These are phyloP conservation scores for Elsinoe perseae DNA, from an alignment of 2,329 filamentous ascomycete genomes.

Conservation along the genomic window DNA sequence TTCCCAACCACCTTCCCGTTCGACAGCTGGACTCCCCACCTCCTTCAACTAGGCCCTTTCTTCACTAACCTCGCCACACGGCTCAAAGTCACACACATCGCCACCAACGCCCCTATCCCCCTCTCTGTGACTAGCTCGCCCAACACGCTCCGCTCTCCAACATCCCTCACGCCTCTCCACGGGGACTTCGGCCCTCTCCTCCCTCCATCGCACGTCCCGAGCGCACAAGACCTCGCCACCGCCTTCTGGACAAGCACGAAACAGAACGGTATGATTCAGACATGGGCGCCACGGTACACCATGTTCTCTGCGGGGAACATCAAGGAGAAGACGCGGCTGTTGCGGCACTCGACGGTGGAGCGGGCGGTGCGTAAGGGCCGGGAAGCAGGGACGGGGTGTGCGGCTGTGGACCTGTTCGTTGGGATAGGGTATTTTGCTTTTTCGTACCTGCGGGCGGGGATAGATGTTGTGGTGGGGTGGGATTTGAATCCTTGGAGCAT, in stretches of 20 bases:
- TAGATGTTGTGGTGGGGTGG: conserved; percentile 69
- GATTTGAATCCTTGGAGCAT: conserved; percentile 63
- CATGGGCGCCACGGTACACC: conserved; percentile 81
- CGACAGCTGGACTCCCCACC: conserved; percentile 29
- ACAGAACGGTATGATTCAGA: conserved; percentile 70
- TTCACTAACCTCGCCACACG: conserved; percentile 36
- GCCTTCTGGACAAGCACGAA: conserved; percentile 73
- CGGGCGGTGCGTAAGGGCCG: conserved; percentile 28
- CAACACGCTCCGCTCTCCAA: conserved; percentile 69
- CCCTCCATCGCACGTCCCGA: conserved; percentile 19
- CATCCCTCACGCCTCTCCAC: conserved; percentile 59
- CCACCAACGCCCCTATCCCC: conserved; percentile 51
- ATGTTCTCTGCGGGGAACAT: conserved; percentile 94
- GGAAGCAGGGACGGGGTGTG: conserved; percentile 21
- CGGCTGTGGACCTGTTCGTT: conserved; percentile 70
- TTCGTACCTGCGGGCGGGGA: conserved; percentile 64
- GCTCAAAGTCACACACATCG: conserved; percentile 48
- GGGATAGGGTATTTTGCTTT: conserved; percentile 94
- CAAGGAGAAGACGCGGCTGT: conserved; percentile 72
- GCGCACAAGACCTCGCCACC: conserved; percentile 49
- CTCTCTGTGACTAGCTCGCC: conserved; percentile 31
- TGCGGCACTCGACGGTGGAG: conserved; percentile 39
- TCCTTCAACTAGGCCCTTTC: conserved; percentile 26
- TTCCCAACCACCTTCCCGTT: conserved; percentile 44
- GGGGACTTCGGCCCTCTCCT: conserved; percentile 61